Conservation (phyloP, 164 flowering plant genomes). For the Vitis rotundifolia region DNA sequence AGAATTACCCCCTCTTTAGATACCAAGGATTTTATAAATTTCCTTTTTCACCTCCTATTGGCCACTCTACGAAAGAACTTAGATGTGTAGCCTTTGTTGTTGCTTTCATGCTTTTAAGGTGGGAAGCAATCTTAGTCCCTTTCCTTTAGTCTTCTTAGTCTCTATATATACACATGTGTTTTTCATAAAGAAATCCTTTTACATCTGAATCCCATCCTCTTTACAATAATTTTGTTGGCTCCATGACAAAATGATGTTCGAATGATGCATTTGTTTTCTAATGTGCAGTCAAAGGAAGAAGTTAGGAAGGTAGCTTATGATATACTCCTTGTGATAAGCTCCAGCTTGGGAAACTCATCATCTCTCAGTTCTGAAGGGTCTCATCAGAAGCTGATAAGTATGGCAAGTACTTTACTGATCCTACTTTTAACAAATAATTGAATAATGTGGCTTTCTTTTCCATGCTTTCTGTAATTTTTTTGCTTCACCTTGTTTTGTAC, state of each 20-base stretch:
- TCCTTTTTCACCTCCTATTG: too few species aligned
- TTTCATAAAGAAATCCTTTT: not conserved
- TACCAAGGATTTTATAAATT: too few species aligned
- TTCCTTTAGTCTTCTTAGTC: too few species aligned
- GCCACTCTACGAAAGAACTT: too few species aligned
- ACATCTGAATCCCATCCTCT: not conserved
- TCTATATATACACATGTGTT: too few species aligned
- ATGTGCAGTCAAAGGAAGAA: constrained; percentile 63
- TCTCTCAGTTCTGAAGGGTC: constrained; percentile 30
- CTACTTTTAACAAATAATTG: not conserved
- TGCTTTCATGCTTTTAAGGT: too few species aligned
- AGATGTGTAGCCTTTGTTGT: too few species aligned
- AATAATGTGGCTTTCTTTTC: not conserved
- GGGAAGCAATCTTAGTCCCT: too few species aligned
- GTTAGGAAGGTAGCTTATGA: constrained; percentile 78
- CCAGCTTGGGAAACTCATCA: constrained; percentile 48
- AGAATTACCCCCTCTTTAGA: too few species aligned
- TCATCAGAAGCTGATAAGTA: constrained; percentile 53
- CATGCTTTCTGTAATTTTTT: too few species aligned
- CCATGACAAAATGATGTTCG: not conserved
- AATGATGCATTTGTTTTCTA: constrained; percentile 2
- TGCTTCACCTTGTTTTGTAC: too few species aligned
- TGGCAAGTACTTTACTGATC: constrained; percentile 47
- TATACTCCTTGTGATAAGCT: constrained; percentile 50
- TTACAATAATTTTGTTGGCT: not conserved